phyloP scores from a whole-genome alignment of 208 protist species.

The Wallacemonas rigidus region DNA sequence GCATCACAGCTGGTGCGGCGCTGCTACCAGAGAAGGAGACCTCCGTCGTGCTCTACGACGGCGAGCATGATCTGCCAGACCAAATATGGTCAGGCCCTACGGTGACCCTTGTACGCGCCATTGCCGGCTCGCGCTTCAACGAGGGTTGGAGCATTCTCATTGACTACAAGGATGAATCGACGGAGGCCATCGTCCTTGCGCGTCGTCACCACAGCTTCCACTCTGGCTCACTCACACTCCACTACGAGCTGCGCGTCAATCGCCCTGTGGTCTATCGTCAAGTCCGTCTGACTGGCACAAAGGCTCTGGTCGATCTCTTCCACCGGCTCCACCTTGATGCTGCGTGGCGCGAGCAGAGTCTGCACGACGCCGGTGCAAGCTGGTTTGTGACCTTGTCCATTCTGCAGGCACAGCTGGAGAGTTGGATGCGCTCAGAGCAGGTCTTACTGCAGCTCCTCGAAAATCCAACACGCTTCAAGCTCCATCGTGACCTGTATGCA shows the following conservation, averaged over 20 bases:
- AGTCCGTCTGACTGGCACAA: conserved; percentile 70
- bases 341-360: conserved; percentile 3
- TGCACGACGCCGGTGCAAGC: conserved; percentile 30
- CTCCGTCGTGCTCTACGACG: conserved; percentile 46
- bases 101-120: conserved; percentile 41
- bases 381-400: conserved; percentile 62
- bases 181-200: conserved; percentile 59
- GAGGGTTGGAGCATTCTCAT: conserved; percentile 87
- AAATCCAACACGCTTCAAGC: conserved; percentile 16
- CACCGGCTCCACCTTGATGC: conserved; percentile 30
- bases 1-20: conserved; percentile 32
- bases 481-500: conserved; percentile 26
- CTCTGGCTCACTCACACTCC: conserved; percentile 64
- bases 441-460: conserved; percentile 49
- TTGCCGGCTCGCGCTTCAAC: conserved; percentile 74
- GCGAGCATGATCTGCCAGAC: conserved; percentile 44
- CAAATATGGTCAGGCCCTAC: conserved; percentile 27
- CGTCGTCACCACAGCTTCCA: conserved; percentile 64
- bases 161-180: conserved; percentile 47
- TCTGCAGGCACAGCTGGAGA: conserved; percentile 59
- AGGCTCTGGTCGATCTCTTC: conserved; percentile 75
- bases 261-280: conserved; percentile 66
- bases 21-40: conserved; percentile 24
- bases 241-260: conserved; percentile 81
- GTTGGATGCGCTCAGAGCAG: conserved; percentile 73